These are phyloP conservation scores for Phycomyces blakesleeanus DNA, from an alignment of 192 early-diverging fungal genomes.

Conservation along the genomic window DNA sequence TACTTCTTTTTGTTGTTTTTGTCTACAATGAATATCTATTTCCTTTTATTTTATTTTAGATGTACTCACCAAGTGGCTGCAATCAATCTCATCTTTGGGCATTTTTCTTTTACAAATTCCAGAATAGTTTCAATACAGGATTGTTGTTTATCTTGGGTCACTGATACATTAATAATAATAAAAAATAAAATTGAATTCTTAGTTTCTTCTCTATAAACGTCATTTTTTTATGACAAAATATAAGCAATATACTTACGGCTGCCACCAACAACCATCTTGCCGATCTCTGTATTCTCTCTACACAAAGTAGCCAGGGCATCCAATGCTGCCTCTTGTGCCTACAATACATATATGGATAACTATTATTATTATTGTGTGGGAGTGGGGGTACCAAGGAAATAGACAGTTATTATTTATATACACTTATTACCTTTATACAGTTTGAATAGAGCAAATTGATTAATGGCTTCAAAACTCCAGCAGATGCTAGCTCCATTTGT, in stretches of 20 bases:
- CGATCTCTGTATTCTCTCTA: slow-evolving; percentile 55
- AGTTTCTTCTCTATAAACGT: too few species aligned
- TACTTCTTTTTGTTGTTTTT: too few species aligned
- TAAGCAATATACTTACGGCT: slow-evolving; percentile 33
- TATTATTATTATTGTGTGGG: too few species aligned
- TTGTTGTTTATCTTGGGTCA: slow-evolving; percentile 6
- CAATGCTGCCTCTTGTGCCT: slow-evolving; percentile 72
- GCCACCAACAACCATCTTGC: slow-evolving; percentile 45
- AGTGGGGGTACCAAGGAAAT: too few species aligned
- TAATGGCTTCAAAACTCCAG: slow-evolving; percentile 56
- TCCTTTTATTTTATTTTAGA: not conserved
- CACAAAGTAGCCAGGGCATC: slow-evolving; percentile 69
- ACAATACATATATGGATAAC: not conserved
- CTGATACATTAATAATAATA: too few species aligned
- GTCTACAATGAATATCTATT: too few species aligned
- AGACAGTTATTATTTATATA: too few species aligned
- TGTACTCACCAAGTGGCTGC: slow-evolving; percentile 59
- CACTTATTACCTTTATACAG: slow-evolving; percentile 49
- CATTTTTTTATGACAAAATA: slow-evolving; percentile 1
- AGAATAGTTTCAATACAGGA: slow-evolving; percentile 44
- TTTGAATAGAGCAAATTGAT: slow-evolving; percentile 51
- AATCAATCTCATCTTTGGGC: slow-evolving; percentile 63
- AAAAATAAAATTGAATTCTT: too few species aligned
- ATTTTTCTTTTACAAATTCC: slow-evolving; percentile 62
- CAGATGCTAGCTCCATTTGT: slow-evolving; percentile 52